A percentile compares a stretch with the other conserved stretches of the same genome.
phyloP scores from a whole-genome alignment of 345 rosid genomes.

The Eucalyptus marginata region DNA sequence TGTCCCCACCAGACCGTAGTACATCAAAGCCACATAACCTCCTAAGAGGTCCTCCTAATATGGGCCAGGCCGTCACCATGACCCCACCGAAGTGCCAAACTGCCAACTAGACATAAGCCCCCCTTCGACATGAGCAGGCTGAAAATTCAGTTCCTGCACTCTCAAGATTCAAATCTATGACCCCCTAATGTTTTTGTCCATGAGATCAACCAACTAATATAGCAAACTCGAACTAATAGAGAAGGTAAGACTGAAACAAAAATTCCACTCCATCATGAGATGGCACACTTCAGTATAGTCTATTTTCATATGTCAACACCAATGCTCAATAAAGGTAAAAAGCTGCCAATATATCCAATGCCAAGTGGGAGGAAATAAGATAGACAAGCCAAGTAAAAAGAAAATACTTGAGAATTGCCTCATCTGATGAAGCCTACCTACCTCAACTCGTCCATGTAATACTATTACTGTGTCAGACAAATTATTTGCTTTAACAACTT shows the following conservation, averaged over 20 bases:
- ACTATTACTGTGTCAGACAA: constrained; percentile 75
- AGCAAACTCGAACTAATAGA: not conserved
- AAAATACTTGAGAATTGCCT: not conserved
- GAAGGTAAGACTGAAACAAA: not conserved
- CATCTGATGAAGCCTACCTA: constrained; percentile 26
- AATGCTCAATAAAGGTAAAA: not conserved
- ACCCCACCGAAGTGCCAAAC: not conserved
- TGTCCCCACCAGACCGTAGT: not conserved
- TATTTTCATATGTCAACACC: not conserved
- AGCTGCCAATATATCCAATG: not conserved
- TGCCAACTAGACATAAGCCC: not conserved
- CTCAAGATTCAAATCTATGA: not conserved
- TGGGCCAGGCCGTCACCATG: not conserved
- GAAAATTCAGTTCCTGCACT: not conserved
- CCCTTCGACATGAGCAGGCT: not conserved
- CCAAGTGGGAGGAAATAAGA: not conserved
- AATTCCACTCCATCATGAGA: not conserved
- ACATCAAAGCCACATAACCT: not conserved
- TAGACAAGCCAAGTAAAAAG: not conserved
- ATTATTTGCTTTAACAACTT: constrained; percentile 93
- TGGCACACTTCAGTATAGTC: not conserved
- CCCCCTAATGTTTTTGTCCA: not conserved
- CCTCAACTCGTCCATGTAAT: constrained; percentile 96
- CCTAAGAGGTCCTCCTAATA: not conserved
- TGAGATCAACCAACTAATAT: not conserved